A percentile compares a stretch with the other conserved stretches of the same genome.
phyloP scores from a whole-genome alignment of 2,329 filamentous ascomycete species.

The Colletotrichum sp. region DNA sequence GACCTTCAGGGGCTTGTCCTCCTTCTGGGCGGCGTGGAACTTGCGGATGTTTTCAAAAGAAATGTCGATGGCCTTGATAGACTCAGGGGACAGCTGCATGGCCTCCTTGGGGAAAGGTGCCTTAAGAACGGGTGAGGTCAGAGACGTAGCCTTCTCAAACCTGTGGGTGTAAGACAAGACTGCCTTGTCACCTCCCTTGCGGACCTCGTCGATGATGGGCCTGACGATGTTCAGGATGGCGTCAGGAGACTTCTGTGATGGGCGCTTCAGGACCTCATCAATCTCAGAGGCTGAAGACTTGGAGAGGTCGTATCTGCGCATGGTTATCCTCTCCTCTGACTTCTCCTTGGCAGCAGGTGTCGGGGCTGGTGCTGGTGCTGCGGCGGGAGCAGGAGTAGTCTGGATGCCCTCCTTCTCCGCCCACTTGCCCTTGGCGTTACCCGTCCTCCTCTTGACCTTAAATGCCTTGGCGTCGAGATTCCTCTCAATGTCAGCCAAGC shows the following conservation, averaged over 20 bases:
- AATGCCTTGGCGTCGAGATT: constrained; percentile 94
- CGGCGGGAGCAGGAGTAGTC: constrained; percentile 32
- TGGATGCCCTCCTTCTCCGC: constrained; percentile 80
- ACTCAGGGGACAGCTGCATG: constrained; percentile 82
- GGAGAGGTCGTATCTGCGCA: constrained; percentile 79
- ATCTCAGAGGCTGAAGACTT: constrained; percentile 70
- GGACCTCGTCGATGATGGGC: constrained; percentile 91
- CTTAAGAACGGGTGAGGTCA: constrained; percentile 86
- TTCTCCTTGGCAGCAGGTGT: constrained; percentile 35
- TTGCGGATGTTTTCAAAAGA: constrained; percentile 94
- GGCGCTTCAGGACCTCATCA: constrained; percentile 78
- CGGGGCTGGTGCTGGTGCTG: constrained; percentile 33
- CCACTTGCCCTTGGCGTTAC: constrained; percentile 94
- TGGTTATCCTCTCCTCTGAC: constrained; percentile 68
- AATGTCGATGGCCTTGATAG: constrained; percentile 88
- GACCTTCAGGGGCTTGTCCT: constrained; percentile 80
- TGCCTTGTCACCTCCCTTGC: constrained; percentile 82
- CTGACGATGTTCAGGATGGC: constrained; percentile 89
- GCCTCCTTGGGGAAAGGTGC: constrained; percentile 86
- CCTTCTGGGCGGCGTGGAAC: constrained; percentile 92
- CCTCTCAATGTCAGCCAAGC: constrained; percentile 85
- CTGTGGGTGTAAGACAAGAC: constrained; percentile 95
- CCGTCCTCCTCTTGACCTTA: constrained; percentile 92
- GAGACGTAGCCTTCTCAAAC: constrained; percentile 93
- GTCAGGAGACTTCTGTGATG: constrained; percentile 94